Conservation (phyloP, 2,329 filamentous ascomycete species). For the Colletotrichum simmondsii region DNA sequence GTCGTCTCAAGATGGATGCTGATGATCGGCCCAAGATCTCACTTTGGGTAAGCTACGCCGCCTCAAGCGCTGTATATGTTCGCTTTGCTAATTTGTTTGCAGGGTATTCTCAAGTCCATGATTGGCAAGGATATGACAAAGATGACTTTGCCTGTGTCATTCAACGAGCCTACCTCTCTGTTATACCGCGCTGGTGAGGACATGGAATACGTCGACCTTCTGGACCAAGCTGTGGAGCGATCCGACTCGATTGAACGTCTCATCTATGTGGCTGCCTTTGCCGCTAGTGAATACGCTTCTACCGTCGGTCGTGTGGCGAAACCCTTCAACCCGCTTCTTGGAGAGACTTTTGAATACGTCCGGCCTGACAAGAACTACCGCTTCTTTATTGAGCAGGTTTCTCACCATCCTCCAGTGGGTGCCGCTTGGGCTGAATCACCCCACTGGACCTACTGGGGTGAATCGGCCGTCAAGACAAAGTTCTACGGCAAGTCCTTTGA, state of each 20-base stretch:
- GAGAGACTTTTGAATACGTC: conserved; percentile 97
- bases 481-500: conserved; percentile 99
- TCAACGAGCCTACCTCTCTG: conserved; percentile 97
- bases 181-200: conserved; percentile 96
- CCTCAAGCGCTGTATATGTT: neutral
- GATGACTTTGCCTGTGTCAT: conserved; percentile 98
- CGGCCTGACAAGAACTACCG: conserved; percentile 97
- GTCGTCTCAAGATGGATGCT: conserved; percentile 85
- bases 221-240: conserved; percentile 88
- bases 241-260: conserved; percentile 90
- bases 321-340: conserved; percentile 95
- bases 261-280: conserved; percentile 95
- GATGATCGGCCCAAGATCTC: conserved; percentile 95
- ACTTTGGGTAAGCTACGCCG: conserved; percentile 79
- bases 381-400: conserved; percentile 98
- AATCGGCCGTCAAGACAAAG: conserved; percentile 94
- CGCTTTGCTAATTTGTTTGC: conserved; percentile 7
- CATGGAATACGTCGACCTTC: conserved; percentile 95
- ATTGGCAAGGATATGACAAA: conserved; percentile 99
- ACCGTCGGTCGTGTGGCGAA: conserved; percentile 97
- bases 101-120: conserved; percentile 99
- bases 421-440: conserved; percentile 93
- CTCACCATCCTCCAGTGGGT: conserved; percentile 94
- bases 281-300: conserved; percentile 95
- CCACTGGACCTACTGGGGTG: conserved; percentile 97